These are phyloP conservation scores for Neonectria faginata DNA, from an alignment of 2,329 filamentous ascomycete species.

Conservation along the genomic window DNA sequence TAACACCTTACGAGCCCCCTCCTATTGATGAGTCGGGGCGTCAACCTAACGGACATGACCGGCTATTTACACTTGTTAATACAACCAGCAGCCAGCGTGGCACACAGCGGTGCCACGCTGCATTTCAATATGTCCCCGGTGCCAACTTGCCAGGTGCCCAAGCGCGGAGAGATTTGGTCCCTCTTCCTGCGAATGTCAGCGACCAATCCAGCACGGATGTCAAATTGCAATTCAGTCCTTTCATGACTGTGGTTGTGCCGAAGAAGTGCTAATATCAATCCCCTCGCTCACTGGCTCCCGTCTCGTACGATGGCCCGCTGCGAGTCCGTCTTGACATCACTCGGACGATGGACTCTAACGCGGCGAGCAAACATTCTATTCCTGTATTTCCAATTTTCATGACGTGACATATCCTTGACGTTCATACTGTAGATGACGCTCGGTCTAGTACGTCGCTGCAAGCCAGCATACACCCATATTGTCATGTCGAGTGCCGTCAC, in stretches of 20 bases:
- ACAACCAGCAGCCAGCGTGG: conserved; percentile 36
- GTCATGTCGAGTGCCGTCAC: background rate
- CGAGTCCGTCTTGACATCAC: conserved; percentile 32
- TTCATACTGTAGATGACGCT: background rate
- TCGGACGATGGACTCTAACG: conserved; percentile 28
- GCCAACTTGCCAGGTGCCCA: conserved; percentile 1
- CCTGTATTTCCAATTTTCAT: background rate
- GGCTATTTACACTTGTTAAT: conserved; percentile 45
- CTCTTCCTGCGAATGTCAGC: conserved; percentile 4
- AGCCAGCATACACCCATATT: no score
- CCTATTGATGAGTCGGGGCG: conserved; percentile 27
- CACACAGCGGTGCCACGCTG: conserved; percentile 31
- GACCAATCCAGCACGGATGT: conserved; percentile 86
- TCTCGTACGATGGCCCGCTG: conserved; percentile 43
- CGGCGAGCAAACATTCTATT: conserved; percentile 48
- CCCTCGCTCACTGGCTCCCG: conserved; percentile 47
- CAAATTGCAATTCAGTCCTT: conserved; percentile 95
- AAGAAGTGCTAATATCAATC: conserved; percentile 93
- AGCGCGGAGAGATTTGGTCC: background rate
- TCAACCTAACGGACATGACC: conserved; percentile 26
- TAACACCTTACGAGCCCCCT: conserved; percentile 37
- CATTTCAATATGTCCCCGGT: conserved; percentile 32
- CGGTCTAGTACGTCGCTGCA: no score
- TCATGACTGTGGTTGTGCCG: conserved; percentile 95
- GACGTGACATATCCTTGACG: conserved; percentile 26